Evolutionary conservation across 1,284 basidiomycete species (phyloP).

Genomic region (Trametes pubescens): DNA sequence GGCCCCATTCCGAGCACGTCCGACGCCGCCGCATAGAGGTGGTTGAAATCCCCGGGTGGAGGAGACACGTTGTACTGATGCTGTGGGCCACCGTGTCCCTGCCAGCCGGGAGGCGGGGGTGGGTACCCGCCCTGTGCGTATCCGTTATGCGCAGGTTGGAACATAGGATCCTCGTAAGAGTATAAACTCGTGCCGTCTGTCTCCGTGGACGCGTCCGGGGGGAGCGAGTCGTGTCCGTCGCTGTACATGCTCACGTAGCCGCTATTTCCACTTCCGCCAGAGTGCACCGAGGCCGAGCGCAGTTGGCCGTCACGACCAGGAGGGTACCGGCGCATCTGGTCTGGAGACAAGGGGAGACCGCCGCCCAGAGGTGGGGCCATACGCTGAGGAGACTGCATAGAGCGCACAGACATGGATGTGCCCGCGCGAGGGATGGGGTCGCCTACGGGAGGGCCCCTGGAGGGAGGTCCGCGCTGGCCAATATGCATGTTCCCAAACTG

Average conservation of each 20-base stretch:
- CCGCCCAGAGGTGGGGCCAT: slow-evolving; percentile 31
- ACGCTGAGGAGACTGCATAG: slow-evolving; percentile 42
- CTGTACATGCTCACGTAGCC: slow-evolving; percentile 38
- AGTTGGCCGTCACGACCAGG: slow-evolving; percentile 32
- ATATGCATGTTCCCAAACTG: slow-evolving; percentile 58
- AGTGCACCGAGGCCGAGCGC: slow-evolving; percentile 40
- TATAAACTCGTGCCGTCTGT: slow-evolving; percentile 45
- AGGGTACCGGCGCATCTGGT: slow-evolving; percentile 33
- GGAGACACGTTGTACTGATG: slow-evolving; percentile 40
- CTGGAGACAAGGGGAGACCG: slow-evolving; percentile 38
- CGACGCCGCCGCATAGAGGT: slow-evolving; percentile 76
- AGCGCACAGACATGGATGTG: slow-evolving; percentile 60
- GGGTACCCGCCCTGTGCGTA: slow-evolving; percentile 38
- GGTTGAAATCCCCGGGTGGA: slow-evolving; percentile 56
- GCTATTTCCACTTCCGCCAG: slow-evolving; percentile 39
- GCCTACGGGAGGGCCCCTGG: slow-evolving; percentile 28
- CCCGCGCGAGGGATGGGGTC: slow-evolving; percentile 51
- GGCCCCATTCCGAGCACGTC: slow-evolving; percentile 82
- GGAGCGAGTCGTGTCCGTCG: slow-evolving; percentile 34
- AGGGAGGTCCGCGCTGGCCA: slow-evolving; percentile 46
- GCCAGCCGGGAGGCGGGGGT: slow-evolving; percentile 43
- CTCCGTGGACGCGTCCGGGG: slow-evolving; percentile 36
- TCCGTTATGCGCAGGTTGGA: slow-evolving; percentile 25
- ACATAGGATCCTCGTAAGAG: slow-evolving; percentile 45
- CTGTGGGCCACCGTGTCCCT: slow-evolving; percentile 44